Conservation (phyloP, 352 stramenopile species). For the Phytophthora pini region DNA sequence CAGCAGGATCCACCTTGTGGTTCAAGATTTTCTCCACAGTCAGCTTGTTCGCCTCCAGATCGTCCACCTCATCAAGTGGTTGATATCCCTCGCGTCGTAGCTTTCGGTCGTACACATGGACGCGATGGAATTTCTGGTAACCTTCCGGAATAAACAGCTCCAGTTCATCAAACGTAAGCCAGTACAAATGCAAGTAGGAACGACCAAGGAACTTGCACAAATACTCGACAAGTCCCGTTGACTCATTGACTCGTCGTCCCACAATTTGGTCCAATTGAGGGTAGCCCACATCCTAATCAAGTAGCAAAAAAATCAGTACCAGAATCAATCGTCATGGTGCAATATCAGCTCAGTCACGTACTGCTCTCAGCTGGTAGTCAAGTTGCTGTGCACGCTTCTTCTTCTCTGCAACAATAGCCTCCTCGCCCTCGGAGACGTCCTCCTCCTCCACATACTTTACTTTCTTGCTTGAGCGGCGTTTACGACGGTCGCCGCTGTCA, state of each 20-base stretch:
- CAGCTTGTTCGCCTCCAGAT: slow-evolving; percentile 87
- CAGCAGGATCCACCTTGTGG: slow-evolving; percentile 82
- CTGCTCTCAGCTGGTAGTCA: slow-evolving; percentile 69
- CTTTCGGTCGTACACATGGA: slow-evolving; percentile 88
- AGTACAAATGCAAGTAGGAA: slow-evolving; percentile 90
- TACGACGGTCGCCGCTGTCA: slow-evolving; percentile 35
- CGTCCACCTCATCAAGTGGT: slow-evolving; percentile 87
- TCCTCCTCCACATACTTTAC: slow-evolving; percentile 85
- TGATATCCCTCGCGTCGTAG: slow-evolving; percentile 83
- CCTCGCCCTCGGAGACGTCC: slow-evolving; percentile 70
- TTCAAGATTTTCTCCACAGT: slow-evolving; percentile 90
- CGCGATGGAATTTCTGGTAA: slow-evolving; percentile 87
- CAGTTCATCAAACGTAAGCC: slow-evolving; percentile 88
- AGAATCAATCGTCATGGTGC: background rate
- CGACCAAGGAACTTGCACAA: slow-evolving; percentile 89
- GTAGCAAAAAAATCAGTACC: slow-evolving; percentile 8
- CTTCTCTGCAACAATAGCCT: slow-evolving; percentile 61
- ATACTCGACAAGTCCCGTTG: slow-evolving; percentile 78
- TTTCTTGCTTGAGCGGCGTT: slow-evolving; percentile 57
- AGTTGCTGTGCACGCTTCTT: slow-evolving; percentile 78
- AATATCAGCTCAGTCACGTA: slow-evolving; percentile 26
- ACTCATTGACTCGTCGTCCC: slow-evolving; percentile 80
- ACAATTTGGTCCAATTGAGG: slow-evolving; percentile 85
- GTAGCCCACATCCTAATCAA: slow-evolving; percentile 63
- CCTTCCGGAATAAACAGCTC: slow-evolving; percentile 86